Base-by-base conservation (phyloP, 106 monocot species). In the Alisma plantagoaquatica region DNA sequence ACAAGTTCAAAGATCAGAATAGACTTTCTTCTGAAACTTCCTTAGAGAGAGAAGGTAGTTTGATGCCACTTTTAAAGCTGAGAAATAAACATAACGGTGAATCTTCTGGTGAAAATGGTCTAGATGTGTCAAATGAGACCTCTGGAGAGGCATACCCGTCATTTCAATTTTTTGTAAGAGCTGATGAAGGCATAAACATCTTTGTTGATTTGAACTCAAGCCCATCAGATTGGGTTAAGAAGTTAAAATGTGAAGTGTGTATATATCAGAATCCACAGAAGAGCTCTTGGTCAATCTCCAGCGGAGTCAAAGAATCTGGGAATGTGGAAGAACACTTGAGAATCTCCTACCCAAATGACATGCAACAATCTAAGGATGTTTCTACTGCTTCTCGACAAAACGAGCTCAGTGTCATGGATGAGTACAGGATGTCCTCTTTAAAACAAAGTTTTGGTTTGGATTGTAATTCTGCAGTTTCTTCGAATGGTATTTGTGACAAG, bases 141-240 rank as follows among this genome's bases (percentile, higher is more conserved):
- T 30, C 51, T n/a, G 41, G 28, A 45, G 76, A 46, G 42, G 53
- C 28, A 20, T 22, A 60, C 53, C 69, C 77, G 48, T 73, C 94
- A 10, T 75, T 94, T 42, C 56, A 88, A 27, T 94, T 84, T 51
- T 94, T 70, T 75, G 80, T 78, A 21, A 54, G 43, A 44, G 82
- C 88, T 45, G 84, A 94, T 10, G 84, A 73, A 16, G 94, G 84
- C 18, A 62, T 94, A 47, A 70, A 84, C 59, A 62, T 94, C 50
- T 71, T 41, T 81, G 73, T 94, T 33, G 84, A 94, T 84, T 55
- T 94, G 52, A 68, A 68, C 24, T 78, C 77, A 27, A 70, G 27
- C 26, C 72, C 83, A 43, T 54, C 64, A 43, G 75, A 76, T 17
- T 88, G 83, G 88, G 62, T 75, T 20, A 66, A 71, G 59, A 75